These are phyloP conservation scores for Citrus inodora DNA, from an alignment of 345 rosid species.

Conservation along the genomic window DNA sequence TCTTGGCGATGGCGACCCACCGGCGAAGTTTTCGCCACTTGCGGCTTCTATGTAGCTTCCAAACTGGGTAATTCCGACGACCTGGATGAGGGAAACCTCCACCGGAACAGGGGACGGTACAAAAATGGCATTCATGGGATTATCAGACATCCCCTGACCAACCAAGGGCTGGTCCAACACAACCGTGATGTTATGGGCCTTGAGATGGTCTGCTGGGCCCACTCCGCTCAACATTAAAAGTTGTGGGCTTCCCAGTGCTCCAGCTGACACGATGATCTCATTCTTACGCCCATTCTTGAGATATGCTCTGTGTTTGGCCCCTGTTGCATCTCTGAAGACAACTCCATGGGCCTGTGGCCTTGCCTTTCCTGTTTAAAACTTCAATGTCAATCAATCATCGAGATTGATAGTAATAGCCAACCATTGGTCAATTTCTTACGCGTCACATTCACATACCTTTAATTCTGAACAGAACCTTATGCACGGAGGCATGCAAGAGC, in stretches of 20 bases:
- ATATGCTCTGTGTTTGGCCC: slow-evolving; percentile 41
- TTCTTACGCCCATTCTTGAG: slow-evolving; percentile 34
- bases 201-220: slow-evolving; percentile 54
- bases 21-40: slow-evolving; percentile 46
- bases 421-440: background rate
- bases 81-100: slow-evolving; percentile 73
- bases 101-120: slow-evolving; percentile 63
- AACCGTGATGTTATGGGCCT: slow-evolving; percentile 37
- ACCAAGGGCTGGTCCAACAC: slow-evolving; percentile 59
- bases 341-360: slow-evolving; percentile 59
- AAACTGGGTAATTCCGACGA: slow-evolving; percentile 61
- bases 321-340: slow-evolving; percentile 39
- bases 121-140: slow-evolving; percentile 68
- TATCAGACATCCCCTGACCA: slow-evolving; percentile 74
- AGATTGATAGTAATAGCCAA: no score
- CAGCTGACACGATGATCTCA: slow-evolving; percentile 59
- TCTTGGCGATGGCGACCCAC: slow-evolving; percentile 24
- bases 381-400: background rate
- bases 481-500: slow-evolving; percentile 56
- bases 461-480: slow-evolving; percentile 38
- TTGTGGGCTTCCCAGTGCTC: slow-evolving; percentile 79
- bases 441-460: slow-evolving; percentile 17
- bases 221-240: slow-evolving; percentile 67
- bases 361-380: slow-evolving; percentile 3
- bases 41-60: slow-evolving; percentile 66